Base-by-base conservation (phyloP, 2,329 filamentous ascomycete genomes). In the Aaosphaeria arxii region DNA sequence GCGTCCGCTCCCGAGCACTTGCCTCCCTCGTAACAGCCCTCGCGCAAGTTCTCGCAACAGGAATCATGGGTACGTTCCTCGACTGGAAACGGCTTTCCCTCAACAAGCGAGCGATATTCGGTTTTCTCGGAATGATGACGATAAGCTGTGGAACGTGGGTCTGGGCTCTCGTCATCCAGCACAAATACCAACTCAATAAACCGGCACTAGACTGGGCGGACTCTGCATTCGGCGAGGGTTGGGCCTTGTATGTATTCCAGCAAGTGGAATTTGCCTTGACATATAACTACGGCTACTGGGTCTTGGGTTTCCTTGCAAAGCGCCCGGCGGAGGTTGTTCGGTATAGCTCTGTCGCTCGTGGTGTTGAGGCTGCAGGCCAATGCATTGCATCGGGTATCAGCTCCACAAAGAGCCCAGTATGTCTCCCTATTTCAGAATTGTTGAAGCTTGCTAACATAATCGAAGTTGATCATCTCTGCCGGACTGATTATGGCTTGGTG, bases 211-310 rank as follows among this genome's bases (percentile, higher is more conserved):
- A 69, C 42, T 64, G 59, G 63, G 50, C 42, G 7, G 60, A 57
- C 31, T 42, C 52, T 2, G 55, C 54, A 1, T 67, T 61, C 42
- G 62, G 57, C 11, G 49, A 51, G 13, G 55, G 59, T 0, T 67
- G 63, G 60, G 68, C 58, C 5, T 47, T 69, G 6, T 68, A 69
- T 45, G 62, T 71, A 11, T 52, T 70, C 33, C 64, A 56, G 61
- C 67, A 66, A 46, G 57, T 66, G 13, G 64, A 64, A 42, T 67
- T 61, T 44, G 56, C 58, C 0, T 48, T 69, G 43, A 58, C 62
- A 6, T 66, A 68, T 47, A 70, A 68, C 46, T 69, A 64, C 32
- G 62, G 63, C 2, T 72, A 68, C 42, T 71, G 66, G 63, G 49
- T 71, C 1, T 56, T 67, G 6, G 61, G 65, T 3, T 66, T 58